A percentile compares a stretch with the other conserved stretches of the same genome.
Conservation (phyloP, 257 asterid genomes). For the Nemophila menziesii region DNA sequence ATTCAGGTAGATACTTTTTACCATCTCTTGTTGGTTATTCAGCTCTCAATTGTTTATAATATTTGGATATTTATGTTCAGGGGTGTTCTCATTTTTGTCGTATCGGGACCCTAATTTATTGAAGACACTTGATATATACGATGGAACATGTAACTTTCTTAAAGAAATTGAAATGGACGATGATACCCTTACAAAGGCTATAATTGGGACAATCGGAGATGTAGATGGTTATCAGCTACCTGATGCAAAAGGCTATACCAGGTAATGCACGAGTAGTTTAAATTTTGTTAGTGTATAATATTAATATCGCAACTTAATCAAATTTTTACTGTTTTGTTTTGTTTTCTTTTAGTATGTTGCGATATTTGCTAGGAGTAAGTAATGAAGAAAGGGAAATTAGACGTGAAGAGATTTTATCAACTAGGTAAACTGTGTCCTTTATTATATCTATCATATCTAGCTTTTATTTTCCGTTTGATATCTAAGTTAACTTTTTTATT, state of each 20-base stretch:
- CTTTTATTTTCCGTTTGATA: background rate
- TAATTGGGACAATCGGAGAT: conserved; percentile 96
- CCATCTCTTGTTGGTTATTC: conserved; percentile 4
- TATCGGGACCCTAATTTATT: conserved; percentile 94
- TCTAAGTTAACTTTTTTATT: no score
- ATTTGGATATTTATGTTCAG: conserved; percentile 30
- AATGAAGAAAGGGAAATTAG: conserved; percentile 83
- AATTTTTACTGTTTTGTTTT: conserved; percentile 9
- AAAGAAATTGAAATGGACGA: conserved; percentile 80
- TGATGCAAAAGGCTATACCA: conserved; percentile 94
- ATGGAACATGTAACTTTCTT: conserved; percentile 73
- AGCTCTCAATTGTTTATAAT: conserved; percentile 12
- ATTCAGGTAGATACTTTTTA: conserved; percentile 51
- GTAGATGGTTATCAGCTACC: conserved; percentile 91
- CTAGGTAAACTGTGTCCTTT: conserved; percentile 40
- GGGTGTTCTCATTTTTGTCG: conserved; percentile 85
- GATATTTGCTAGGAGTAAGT: conserved; percentile 73
- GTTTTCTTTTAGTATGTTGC: conserved; percentile 54
- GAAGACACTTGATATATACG: conserved; percentile 86
- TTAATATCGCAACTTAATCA: conserved; percentile 6
- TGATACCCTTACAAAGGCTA: conserved; percentile 91
- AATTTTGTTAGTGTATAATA: background rate
- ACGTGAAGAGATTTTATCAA: conserved; percentile 84
- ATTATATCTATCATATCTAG: background rate
- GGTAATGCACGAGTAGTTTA: conserved; percentile 28